Evolutionary conservation across 129 eudicot species (phyloP).

Genomic region (Helianthus tuberosus): DNA sequence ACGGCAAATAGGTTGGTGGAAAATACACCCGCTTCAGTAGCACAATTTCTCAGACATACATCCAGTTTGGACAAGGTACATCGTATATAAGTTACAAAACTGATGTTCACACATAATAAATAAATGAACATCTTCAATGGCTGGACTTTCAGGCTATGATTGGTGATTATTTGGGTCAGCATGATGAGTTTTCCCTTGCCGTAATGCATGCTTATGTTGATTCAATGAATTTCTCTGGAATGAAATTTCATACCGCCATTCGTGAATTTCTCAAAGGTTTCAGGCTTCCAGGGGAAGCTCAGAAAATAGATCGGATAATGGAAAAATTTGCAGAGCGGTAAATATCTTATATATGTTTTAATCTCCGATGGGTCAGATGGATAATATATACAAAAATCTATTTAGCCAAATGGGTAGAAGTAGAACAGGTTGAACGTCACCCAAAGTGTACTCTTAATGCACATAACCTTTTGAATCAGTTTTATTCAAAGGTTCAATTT

Average conservation of each 20-base stretch:
- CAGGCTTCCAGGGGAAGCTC: slow-evolving; percentile 98
- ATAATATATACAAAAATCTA: not conserved
- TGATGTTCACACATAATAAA: not conserved
- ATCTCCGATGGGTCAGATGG: not conserved
- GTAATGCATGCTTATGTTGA: slow-evolving; percentile 98
- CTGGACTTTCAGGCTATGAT: slow-evolving; percentile 69
- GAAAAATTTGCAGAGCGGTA: slow-evolving; percentile 98
- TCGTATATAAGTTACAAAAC: not conserved
- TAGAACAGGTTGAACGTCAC: not conserved
- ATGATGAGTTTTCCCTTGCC: slow-evolving; percentile 85
- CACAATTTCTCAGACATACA: slow-evolving; percentile 74
- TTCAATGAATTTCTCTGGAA: slow-evolving; percentile 79
- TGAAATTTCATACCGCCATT: slow-evolving; percentile 84
- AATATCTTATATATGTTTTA: slow-evolving; percentile 20
- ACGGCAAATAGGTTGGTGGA: slow-evolving; percentile 80
- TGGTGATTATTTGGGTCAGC: slow-evolving; percentile 97
- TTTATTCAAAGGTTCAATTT: not conserved
- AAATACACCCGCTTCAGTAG: slow-evolving; percentile 80
- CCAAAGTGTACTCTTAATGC: not conserved
- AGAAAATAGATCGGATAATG: slow-evolving; percentile 93
- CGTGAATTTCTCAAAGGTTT: slow-evolving; percentile 89
- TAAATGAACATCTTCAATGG: slow-evolving; percentile 11
- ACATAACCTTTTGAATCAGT: not conserved
- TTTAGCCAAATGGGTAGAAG: not conserved
- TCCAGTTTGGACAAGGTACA: slow-evolving; percentile 80